Evolutionary conservation across 768 basidiomycete genomes (phyloP).

Genomic region (Kwoniella newhampshirensis): DNA sequence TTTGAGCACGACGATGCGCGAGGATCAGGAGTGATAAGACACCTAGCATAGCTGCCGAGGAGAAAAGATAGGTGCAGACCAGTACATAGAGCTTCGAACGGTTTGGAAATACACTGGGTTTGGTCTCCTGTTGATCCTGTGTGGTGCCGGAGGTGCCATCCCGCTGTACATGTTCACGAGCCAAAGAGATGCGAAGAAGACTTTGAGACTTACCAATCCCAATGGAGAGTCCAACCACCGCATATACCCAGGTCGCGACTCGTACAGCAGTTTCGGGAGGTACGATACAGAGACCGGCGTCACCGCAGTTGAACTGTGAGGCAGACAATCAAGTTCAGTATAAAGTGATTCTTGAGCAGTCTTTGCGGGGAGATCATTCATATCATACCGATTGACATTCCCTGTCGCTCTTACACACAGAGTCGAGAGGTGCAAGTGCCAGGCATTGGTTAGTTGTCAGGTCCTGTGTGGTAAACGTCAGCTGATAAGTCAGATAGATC

Average conservation of each 20-base stretch:
- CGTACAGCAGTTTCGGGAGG: slow-evolving; percentile 20
- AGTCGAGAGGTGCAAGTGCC: slow-evolving; percentile 5
- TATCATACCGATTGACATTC: slow-evolving; percentile 40
- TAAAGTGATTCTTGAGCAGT: too few species aligned
- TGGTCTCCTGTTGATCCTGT: too few species aligned
- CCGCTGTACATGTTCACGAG: too few species aligned
- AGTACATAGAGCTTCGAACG: too few species aligned
- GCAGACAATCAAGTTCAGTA: too few species aligned
- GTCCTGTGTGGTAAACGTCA: too few species aligned
- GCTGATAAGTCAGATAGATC: too few species aligned
- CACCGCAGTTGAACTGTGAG: slow-evolving; percentile 22
- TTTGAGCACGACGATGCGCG: slow-evolving; percentile 22
- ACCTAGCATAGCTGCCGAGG: slow-evolving; percentile 20
- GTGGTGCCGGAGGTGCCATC: too few species aligned
- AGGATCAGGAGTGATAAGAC: slow-evolving; percentile 18
- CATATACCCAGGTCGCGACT: slow-evolving; percentile 27
- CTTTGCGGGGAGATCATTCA: too few species aligned
- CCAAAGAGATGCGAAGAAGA: not conserved
- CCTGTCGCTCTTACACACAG: slow-evolving; percentile 21
- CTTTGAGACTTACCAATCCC: slow-evolving; percentile 11
- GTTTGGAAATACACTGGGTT: too few species aligned
- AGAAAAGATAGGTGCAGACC: too few species aligned
- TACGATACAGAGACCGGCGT: slow-evolving; percentile 1
- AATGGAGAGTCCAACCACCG: slow-evolving; percentile 13
- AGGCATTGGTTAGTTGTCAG: slow-evolving; percentile 16